Conservation (phyloP, 1,284 basidiomycete genomes). For the Ganoderma boninense region DNA sequence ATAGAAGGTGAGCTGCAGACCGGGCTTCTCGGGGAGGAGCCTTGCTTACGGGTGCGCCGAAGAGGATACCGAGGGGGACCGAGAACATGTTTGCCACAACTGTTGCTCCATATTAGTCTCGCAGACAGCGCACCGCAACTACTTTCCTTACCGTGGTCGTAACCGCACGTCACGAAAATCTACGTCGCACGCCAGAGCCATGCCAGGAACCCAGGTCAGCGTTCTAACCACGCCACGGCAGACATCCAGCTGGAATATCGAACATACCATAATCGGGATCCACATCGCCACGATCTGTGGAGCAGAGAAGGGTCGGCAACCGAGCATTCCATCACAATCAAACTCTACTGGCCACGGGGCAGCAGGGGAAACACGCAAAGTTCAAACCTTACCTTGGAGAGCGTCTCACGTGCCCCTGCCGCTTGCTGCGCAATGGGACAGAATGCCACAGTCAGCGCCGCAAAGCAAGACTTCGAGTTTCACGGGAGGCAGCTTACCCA, state of each 20-base stretch:
- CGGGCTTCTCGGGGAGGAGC: not conserved
- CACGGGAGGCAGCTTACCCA: slow-evolving; percentile 59
- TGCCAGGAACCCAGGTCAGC: not conserved
- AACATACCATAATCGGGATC: slow-evolving; percentile 78
- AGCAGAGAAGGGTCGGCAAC: not conserved
- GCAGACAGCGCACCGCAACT: not conserved
- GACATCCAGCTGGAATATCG: not conserved
- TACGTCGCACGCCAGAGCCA: not conserved
- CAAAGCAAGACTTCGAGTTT: not conserved
- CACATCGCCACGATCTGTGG: slow-evolving; percentile 69
- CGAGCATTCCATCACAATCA: not conserved
- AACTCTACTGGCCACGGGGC: not conserved
- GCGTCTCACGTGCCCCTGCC: slow-evolving; percentile 72
- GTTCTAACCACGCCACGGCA: slow-evolving; percentile 1
- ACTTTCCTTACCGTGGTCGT: slow-evolving; percentile 67
- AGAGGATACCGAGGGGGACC: slow-evolving; percentile 76
- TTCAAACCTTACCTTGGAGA: slow-evolving; percentile 63
- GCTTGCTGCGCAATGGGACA: slow-evolving; percentile 61
- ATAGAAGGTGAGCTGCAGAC: not conserved
- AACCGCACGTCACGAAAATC: slow-evolving; percentile 78
- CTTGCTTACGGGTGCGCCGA: slow-evolving; percentile 64
- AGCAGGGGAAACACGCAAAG: not conserved
- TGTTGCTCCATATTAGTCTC: slow-evolving; percentile 29
- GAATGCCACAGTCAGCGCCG: not conserved
- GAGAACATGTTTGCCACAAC: slow-evolving; percentile 82